Evolutionary conservation across 352 stramenopile genomes (phyloP).

Genomic region (Globisporangium perplexum): DNA sequence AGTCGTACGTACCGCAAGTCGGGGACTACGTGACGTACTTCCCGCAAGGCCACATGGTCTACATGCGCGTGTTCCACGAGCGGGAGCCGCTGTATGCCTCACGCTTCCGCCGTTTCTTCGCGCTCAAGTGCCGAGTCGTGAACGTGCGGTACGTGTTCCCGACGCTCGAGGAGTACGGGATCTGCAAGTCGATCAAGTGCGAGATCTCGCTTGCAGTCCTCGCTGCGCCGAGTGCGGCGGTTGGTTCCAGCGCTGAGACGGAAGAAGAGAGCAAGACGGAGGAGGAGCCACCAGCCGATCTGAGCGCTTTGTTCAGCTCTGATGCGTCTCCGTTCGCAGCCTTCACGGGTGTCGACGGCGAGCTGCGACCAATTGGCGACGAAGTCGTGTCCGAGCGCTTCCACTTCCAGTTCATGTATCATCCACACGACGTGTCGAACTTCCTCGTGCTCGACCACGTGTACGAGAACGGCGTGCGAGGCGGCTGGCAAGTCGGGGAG

Average conservation of each 20-base stretch:
- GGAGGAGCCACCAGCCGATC: conserved; percentile 17
- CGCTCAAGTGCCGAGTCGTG: conserved; percentile 69
- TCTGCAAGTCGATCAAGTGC: conserved; percentile 62
- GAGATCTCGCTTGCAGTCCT: conserved; percentile 65
- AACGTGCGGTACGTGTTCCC: conserved; percentile 78
- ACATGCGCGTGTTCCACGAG: conserved; percentile 29
- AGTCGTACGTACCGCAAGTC: conserved; percentile 77
- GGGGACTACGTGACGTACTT: conserved; percentile 83
- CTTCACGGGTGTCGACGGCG: conserved; percentile 62
- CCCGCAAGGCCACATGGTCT: conserved; percentile 61
- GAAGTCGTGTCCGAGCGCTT: conserved; percentile 36
- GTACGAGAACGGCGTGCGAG: conserved; percentile 75
- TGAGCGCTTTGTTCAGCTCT: conserved; percentile 25
- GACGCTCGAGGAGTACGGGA: conserved; percentile 41
- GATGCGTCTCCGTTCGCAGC: conserved; percentile 46
- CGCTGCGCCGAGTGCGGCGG: conserved; percentile 38
- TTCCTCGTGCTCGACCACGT: conserved; percentile 83
- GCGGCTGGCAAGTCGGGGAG: conserved; percentile 60
- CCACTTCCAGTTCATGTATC: conserved; percentile 63
- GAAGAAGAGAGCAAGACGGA: conserved; percentile 28
- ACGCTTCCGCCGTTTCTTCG: conserved; percentile 50
- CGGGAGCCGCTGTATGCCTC: conserved; percentile 40
- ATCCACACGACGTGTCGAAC: conserved; percentile 77
- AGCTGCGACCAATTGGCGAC: conserved; percentile 31
- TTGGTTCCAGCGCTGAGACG: conserved; percentile 6